Evolutionary conservation across 1,284 basidiomycete species (phyloP).

Genomic region (Ceratobasidium papillatum): DNA sequence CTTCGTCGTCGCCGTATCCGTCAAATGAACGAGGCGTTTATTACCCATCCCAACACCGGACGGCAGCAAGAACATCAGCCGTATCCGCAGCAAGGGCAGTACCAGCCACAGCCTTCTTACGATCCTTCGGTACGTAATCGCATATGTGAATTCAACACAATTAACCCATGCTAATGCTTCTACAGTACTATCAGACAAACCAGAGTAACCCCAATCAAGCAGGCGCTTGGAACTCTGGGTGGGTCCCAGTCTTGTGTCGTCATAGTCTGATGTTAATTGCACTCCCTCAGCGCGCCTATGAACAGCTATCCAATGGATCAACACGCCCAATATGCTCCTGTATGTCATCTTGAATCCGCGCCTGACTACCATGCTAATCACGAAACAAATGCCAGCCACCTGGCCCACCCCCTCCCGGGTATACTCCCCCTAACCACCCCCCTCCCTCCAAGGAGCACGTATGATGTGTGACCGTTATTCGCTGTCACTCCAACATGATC

Average conservation of each 20-base stretch:
- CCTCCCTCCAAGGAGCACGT: constrained; percentile 34
- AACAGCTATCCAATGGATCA: constrained; percentile 17
- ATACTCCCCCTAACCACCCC: constrained; percentile 23
- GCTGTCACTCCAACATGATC: background rate
- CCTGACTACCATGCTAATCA: background rate
- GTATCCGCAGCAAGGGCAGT: constrained; percentile 6
- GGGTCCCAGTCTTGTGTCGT: background rate
- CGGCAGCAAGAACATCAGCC: constrained; percentile 12
- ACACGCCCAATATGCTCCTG: constrained; percentile 35
- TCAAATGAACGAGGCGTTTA: constrained; percentile 29
- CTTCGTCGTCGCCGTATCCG: constrained; percentile 39
- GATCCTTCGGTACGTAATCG: constrained; percentile 22
- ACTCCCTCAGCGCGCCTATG: constrained; percentile 18
- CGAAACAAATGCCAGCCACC: background rate
- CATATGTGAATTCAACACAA: too few relatives aligned
- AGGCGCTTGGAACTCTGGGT: constrained; percentile 37
- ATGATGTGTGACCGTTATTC: background rate
- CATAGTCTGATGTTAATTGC: background rate
- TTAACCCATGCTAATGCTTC: background rate
- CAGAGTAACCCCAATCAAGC: background rate
- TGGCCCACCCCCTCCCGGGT: constrained; percentile 26
- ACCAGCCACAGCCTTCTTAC: constrained; percentile 31
- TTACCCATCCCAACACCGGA: constrained; percentile 6
- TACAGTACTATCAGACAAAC: constrained; percentile 24
- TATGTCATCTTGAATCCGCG: background rate